Base-by-base conservation (phyloP, 345 rosid genomes). In the Ceriops decandra region DNA sequence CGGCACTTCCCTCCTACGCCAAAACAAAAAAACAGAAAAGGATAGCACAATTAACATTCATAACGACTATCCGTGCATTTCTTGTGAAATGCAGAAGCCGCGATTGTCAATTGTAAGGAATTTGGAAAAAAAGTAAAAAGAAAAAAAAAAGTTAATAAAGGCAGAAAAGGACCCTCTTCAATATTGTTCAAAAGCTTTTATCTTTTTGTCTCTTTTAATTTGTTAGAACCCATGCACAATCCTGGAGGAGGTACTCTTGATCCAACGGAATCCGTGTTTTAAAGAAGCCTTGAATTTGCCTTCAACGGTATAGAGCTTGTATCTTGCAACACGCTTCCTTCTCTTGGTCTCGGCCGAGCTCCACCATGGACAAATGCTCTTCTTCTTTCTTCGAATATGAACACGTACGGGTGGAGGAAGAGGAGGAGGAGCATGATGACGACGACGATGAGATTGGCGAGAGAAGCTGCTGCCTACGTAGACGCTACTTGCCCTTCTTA, bases 101-200 rank as follows among this genome's bases (percentile, higher is more conserved):
- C 49, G 19, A 13, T 42, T 42, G 5, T 42, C 49, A 13, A 42
- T 42, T 13, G 17, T 17, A 42, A 10, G 46, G 46, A 10, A 38
- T 38, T 15, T 38, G 46, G 9, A 8, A 36, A 22, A 36, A 36
- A 36, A 2, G 3, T 7, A 35, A 11, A 2, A 42, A 42, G 13
- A 13, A 15, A 42, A 42, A 6, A 33, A 33, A 32, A 32, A 6
- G 6, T 5, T 36, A 8, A 9, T 16, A n/a, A 84, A 73, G 82
- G 65, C 22, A 68, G 7, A 26, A 52, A 86, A 84, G 58, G 69
- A 77, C 74, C 58, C 72, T 68, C 74, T 64, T 42, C 24, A 62
- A 53, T 76, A 36, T 5, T 76, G 51, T 62, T 10, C 3, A 38
- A 38, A 38, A 9, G 4, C 3, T 36, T 36, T 1, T 8, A 2